Evolutionary conservation across 345 rosid species (phyloP).

Genomic region (Hirschfeldia incana): DNA sequence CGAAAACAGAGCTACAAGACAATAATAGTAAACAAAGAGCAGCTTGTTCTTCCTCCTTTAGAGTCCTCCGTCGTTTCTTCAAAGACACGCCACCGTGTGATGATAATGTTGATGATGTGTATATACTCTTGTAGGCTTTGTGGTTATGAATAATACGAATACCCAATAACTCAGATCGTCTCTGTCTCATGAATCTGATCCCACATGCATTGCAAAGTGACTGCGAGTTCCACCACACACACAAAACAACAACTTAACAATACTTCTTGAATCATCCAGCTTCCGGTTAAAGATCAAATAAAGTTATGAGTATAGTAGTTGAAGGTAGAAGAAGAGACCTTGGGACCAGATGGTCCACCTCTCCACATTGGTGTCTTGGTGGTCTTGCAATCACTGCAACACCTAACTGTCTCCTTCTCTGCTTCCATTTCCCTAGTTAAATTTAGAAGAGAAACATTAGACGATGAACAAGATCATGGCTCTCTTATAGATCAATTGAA

Average conservation of each 20-base stretch:
- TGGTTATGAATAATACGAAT: constrained; percentile 30
- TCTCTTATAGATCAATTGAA: constrained; percentile 3
- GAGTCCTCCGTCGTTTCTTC: constrained; percentile 57
- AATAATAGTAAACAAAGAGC: constrained; percentile 76
- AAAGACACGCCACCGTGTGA: constrained; percentile 21
- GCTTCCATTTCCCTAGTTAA: constrained; percentile 40
- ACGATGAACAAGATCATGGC: neutral
- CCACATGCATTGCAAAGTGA: constrained; percentile 95
- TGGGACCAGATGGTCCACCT: constrained; percentile 89
- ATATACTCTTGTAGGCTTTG: constrained; percentile 34
- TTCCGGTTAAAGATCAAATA: neutral
- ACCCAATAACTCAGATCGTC: constrained; percentile 37
- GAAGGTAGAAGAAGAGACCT: constrained; percentile 47
- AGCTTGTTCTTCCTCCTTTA: constrained; percentile 82
- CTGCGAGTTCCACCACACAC: constrained; percentile 38
- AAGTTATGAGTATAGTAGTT: neutral
- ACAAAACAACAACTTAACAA: neutral
- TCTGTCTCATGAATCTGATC: constrained; percentile 71
- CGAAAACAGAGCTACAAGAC: constrained; percentile 59
- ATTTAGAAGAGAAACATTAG: neutral
- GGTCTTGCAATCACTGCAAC: constrained; percentile 69
- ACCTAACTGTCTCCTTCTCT: constrained; percentile 42
- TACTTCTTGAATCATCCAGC: neutral
- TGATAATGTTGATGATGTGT: neutral
- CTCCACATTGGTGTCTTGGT: constrained; percentile 92